Percentiles rank a stretch among this genome's conserved stretches.
Evolutionary conservation across 106 monocot genomes (phyloP).

Genomic region (Platanthera guangdongensis): DNA sequence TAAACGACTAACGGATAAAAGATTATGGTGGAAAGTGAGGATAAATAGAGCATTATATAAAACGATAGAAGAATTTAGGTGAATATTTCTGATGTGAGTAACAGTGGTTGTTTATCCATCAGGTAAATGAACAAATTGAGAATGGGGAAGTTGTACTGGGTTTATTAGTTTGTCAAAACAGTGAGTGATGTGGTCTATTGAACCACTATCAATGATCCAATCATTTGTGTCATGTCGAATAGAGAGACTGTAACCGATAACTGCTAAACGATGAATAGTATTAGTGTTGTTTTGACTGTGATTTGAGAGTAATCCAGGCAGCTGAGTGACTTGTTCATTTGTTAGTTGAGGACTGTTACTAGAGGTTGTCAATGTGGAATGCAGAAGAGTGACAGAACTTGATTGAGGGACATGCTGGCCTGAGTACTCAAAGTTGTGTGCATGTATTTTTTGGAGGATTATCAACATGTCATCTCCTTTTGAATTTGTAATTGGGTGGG

Average conservation of each 20-base stretch:
- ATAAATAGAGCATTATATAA: neutral
- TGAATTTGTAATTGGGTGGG: neutral
- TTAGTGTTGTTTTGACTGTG: neutral
- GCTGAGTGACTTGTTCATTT: neutral
- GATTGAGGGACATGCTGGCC: too few species aligned
- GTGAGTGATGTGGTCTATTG: neutral
- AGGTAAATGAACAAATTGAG: neutral
- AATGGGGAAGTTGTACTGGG: neutral
- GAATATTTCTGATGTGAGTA: neutral
- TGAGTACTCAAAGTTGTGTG: neutral
- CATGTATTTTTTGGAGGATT: neutral
- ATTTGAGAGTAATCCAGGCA: neutral
- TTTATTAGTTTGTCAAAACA: neutral
- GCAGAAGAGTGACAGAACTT: neutral
- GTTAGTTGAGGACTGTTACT: too few species aligned
- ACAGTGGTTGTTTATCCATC: neutral
- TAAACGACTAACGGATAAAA: neutral
- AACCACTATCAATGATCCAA: neutral
- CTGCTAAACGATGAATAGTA: too few species aligned
- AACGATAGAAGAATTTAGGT: neutral
- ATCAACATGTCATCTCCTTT: too few species aligned
- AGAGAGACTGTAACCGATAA: too few species aligned
- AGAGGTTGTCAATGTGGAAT: too few species aligned
- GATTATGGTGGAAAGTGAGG: neutral
- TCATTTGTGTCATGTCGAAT: too few species aligned